Conservation (phyloP, 352 stramenopile species). For the Phytophthora constricta region DNA sequence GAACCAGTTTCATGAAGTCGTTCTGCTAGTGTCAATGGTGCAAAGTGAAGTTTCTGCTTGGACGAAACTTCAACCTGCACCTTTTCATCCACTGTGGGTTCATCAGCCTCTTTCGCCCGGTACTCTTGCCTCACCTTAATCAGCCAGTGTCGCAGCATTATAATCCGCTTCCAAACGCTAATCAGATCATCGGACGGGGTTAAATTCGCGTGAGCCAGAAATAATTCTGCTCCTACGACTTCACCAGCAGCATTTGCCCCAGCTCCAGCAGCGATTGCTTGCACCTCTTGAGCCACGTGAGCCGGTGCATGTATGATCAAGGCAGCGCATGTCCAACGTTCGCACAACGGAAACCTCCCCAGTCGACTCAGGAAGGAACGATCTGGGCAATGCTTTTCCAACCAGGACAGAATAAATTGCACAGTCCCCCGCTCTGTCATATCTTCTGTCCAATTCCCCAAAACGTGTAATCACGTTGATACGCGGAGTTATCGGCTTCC, state of each 20-base stretch:
- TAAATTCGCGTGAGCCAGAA: slow-evolving; percentile 59
- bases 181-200: slow-evolving; percentile 76
- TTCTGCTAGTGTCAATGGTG: background rate
- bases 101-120: slow-evolving; percentile 60
- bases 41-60: background rate
- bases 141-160: slow-evolving; percentile 86
- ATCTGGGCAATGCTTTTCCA: slow-evolving; percentile 79
- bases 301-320: slow-evolving; percentile 83
- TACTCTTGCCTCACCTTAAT: slow-evolving; percentile 87
- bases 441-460: slow-evolving; percentile 63
- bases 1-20: background rate
- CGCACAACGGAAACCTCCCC: slow-evolving; percentile 73
- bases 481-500: slow-evolving; percentile 20
- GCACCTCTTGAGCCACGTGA: slow-evolving; percentile 78
- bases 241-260: slow-evolving; percentile 28
- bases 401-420: slow-evolving; percentile 72
- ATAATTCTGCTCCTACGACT: slow-evolving; percentile 36
- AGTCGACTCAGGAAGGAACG: slow-evolving; percentile 79
- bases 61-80: background rate
- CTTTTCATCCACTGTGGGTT: slow-evolving; percentile 25
- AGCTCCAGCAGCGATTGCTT: slow-evolving; percentile 71
- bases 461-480: slow-evolving; percentile 56
- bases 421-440: slow-evolving; percentile 65
- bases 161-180: slow-evolving; percentile 78
- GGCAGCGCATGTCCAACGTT: slow-evolving; percentile 73